Evolutionary conservation across 768 basidiomycete genomes (phyloP).

Genomic region (Boletus rex-veris): DNA sequence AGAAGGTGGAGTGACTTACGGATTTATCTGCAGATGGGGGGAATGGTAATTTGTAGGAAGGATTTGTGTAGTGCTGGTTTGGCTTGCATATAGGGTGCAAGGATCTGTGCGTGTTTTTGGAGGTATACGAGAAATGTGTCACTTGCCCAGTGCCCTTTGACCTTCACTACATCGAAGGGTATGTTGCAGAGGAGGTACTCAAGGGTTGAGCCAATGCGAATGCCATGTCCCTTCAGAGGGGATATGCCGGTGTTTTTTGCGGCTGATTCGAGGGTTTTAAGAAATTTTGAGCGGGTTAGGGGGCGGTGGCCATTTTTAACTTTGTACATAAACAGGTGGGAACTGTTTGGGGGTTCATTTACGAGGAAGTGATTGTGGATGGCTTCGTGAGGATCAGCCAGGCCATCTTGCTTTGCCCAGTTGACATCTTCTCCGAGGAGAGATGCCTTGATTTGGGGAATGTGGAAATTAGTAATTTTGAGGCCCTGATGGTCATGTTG

Average conservation of each 20-base stretch:
- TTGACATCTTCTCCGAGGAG: background rate
- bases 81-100: too few species aligned
- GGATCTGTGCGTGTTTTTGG: too few species aligned
- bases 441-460: background rate
- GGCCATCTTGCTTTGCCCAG: background rate
- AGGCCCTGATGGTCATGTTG: background rate
- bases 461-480: background rate
- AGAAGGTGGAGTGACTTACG: too few species aligned
- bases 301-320: background rate
- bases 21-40: too few species aligned
- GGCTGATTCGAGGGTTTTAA: background rate
- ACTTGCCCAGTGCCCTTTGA: too few species aligned
- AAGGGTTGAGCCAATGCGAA: background rate
- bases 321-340: background rate
- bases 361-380: background rate
- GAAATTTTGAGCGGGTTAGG: background rate
- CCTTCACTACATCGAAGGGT: background rate
- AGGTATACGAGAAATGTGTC: too few species aligned
- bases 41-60: too few species aligned
- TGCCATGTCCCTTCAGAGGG: background rate
- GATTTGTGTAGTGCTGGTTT: too few species aligned
- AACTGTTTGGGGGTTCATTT: background rate
- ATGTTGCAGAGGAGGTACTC: background rate
- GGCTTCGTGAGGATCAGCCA: background rate
- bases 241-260: background rate